Evolutionary conservation across 306 rosid genomes (phyloP), one percentile per base, ranked within the genome.

Genomic region (Gillenia trifoliata): DNA sequence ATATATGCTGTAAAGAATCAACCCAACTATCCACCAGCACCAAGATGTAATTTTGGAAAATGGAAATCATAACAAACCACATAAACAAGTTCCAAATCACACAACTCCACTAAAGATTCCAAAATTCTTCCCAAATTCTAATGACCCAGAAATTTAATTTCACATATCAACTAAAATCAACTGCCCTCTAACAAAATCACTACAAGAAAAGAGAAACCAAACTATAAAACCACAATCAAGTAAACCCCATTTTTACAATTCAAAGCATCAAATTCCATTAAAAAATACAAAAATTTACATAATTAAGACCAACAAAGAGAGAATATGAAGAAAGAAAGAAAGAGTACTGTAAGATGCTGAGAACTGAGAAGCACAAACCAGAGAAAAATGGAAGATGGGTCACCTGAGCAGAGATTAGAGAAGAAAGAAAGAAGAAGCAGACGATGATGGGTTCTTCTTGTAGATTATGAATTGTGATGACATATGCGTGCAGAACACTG

Each of bases 331-430:
- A 68, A 68, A 26, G 26, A 9, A 38, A 38, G 43, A 38, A 38
- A 20, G 59, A 72, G 22, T 31, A 6, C 25, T 9, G 11, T 13
- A 52, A 71, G 45, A 45, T 20, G 66, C 33, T 38, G 43, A 38
- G 43, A 38, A 56, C n/a, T n/a, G 38, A 54, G 30, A 25, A 25
- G 79, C 28, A 78, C 80, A 55, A 75, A 88, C 87, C 87, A 80
- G 86, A 76, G 69, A 12, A n/a, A 30, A 63, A 4, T 25, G 26
- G 13, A 11, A 75, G 71, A 40, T n/a, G 69, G 66, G 30, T 57
- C 40, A 7, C 19, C 60, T 40, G 5, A 5, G 13, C 36, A 19
- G 28, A 50, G 66, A 68, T 15, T 36, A 52, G 0, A 54, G 75
- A 33, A 54, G 75, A 33, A 60, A 76, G 17, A 69, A 70, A 6